Base-by-base conservation (phyloP, 2,329 filamentous ascomycete species). In the Pseudogymnoascus verrucosus region DNA sequence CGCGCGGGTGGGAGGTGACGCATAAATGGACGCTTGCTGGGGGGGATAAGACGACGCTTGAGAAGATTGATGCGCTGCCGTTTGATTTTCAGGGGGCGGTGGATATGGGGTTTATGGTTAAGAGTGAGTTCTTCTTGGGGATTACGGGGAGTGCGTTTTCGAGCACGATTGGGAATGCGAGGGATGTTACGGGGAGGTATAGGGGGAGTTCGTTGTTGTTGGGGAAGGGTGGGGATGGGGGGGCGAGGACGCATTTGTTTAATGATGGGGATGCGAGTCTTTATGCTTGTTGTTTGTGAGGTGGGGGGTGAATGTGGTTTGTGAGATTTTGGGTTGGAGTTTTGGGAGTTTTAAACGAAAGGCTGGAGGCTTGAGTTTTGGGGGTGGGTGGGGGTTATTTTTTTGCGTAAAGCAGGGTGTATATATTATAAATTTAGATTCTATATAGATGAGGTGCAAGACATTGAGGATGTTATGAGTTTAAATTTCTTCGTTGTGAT, bases 61-160 rank as follows among this genome's bases (percentile, higher is more conserved):
- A 63, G 1, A 65, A 63, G 23, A 73, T 75, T 44, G 64, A 72
- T 62, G 67, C 62, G 23, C 61, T 75, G 14, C 64, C 72, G 5
- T 75, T 75, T 65, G 74, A 75, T 67, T 75, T 75, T 63, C 71
- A 74, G 65, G 73, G 73, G 16, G 72, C 70, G 60, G 66, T 75
- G 42, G 74, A 75, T 68, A 65, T 75, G 67, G 74, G 70, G 21
- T 59, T 75, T 34, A 71, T 75, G 70, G 62, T 74, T 12, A 66
- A 65, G 65, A 70, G 69, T 44, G 64, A 69, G 14, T 75, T 75
- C 63, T 75, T 75, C 63, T 44, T 75, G 12, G 74, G 74, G 16
- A 69, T 74, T 26, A 72, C 69, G 39, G 73, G 73, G 19, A 75
- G 73, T 66, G 74, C 73, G 16, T 74, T 75, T 42, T 73, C 70